Evolutionary conservation across 139 green algal species (phyloP).

Genomic region (Zygnema cylindricum): DNA sequence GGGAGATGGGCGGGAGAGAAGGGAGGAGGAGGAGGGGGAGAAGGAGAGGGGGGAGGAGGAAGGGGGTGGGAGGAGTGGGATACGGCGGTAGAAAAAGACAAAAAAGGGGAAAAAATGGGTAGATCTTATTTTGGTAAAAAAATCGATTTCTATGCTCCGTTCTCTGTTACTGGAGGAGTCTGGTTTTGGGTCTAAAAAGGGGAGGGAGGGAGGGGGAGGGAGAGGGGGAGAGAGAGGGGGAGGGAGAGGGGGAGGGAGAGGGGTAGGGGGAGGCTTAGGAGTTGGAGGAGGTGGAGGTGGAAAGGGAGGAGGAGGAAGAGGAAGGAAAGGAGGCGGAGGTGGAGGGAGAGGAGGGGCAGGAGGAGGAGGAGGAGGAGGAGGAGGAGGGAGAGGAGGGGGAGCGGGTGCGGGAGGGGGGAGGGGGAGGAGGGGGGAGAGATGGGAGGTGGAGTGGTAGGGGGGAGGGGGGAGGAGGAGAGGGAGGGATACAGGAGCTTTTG

Average conservation of each 20-base stretch:
- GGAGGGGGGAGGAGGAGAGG: not conserved
- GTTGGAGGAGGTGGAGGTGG: too few species aligned
- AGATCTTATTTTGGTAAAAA: conserved; percentile 45
- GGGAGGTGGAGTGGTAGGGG: too few species aligned
- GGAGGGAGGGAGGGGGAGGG: not conserved
- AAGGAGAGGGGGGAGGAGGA: conserved; percentile 4
- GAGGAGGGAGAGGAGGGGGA: not conserved
- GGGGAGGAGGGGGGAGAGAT: conserved; percentile 14
- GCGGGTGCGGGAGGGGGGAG: not conserved
- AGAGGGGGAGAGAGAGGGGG: conserved; percentile 17
- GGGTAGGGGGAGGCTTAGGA: conserved; percentile 16
- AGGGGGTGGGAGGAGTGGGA: conserved; percentile 28
- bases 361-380: conserved; percentile 24
- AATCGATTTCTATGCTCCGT: conserved; percentile 46
- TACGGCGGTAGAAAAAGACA: conserved; percentile 14
- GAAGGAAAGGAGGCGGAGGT: not conserved
- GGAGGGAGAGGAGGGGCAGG: conserved; percentile 19
- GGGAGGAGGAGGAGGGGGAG: too few species aligned
- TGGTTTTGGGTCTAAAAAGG: conserved; percentile 1
- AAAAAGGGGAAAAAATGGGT: conserved; percentile 50
- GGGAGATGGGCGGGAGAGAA: not conserved
- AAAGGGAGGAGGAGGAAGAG: not conserved
- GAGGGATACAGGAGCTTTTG: conserved; percentile 44
- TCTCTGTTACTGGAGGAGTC: conserved; percentile 36
- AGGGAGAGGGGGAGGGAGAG: not conserved